phyloP scores from a whole-genome alignment of 2,329 filamentous ascomycete species.

The Monilinia fructicola region DNA sequence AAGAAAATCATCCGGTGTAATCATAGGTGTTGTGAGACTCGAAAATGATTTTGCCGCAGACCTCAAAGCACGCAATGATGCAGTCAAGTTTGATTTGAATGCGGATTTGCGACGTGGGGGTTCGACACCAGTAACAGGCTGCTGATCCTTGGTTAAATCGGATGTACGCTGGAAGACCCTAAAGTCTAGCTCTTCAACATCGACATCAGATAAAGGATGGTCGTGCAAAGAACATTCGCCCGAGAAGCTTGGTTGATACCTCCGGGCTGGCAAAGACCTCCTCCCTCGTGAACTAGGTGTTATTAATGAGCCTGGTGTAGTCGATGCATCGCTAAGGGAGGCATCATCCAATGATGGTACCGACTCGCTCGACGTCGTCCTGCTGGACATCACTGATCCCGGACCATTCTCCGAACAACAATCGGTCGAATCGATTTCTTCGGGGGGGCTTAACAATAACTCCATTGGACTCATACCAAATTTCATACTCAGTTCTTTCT shows the following conservation, averaged over 20 bases:
- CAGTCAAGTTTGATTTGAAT: slow-evolving; percentile 69
- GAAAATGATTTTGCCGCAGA: slow-evolving; percentile 65
- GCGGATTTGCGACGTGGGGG: slow-evolving; percentile 43
- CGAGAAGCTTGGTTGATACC: slow-evolving; percentile 57
- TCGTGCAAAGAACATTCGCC: slow-evolving; percentile 47
- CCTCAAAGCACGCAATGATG: slow-evolving; percentile 61
- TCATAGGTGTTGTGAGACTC: slow-evolving; percentile 60
- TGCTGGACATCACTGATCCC: slow-evolving; percentile 53
- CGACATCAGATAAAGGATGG: slow-evolving; percentile 49
- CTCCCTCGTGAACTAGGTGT: slow-evolving; percentile 42
- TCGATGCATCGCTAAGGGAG: slow-evolving; percentile 46
- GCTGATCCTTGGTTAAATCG: slow-evolving; percentile 26
- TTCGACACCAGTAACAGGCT: slow-evolving; percentile 21
- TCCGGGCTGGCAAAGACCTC: slow-evolving; percentile 47
- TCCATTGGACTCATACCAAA: slow-evolving; percentile 57
- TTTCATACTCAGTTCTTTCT: slow-evolving; percentile 56
- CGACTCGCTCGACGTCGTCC: slow-evolving; percentile 60
- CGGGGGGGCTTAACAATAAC: slow-evolving; percentile 58
- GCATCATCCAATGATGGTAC: slow-evolving; percentile 57
- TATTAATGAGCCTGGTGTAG: slow-evolving; percentile 35
- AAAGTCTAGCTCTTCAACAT: slow-evolving; percentile 51
- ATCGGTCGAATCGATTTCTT: slow-evolving; percentile 54
- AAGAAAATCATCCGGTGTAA: slow-evolving; percentile 65
- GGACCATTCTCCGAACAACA: slow-evolving; percentile 53
- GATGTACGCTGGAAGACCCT: slow-evolving; percentile 45